Percentiles rank a stretch among this genome's conserved stretches.
Evolutionary conservation across 352 stramenopile genomes (phyloP).

Genomic region (Globisporangium cederbergense): DNA sequence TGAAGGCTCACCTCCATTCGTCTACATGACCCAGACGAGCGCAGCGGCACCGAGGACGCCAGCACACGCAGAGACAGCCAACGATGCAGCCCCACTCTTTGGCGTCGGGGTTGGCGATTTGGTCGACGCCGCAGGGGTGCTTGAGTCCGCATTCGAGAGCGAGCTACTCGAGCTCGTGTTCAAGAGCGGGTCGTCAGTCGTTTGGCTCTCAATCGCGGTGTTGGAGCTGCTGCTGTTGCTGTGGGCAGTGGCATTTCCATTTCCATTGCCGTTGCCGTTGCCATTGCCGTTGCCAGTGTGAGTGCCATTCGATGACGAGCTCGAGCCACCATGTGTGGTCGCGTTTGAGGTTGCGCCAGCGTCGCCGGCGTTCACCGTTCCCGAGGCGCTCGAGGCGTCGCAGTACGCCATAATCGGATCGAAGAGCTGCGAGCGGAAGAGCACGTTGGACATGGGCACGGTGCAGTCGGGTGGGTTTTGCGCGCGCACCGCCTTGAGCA

Average conservation of each 20-base stretch:
- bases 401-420: slow-evolving; percentile 5
- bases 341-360: neutral
- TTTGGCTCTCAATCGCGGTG: neutral
- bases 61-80: neutral
- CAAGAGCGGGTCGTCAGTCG: neutral
- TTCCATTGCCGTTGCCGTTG: too few species aligned
- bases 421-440: slow-evolving; percentile 13
- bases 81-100: neutral
- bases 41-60: neutral
- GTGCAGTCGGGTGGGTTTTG: slow-evolving; percentile 15
- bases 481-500: slow-evolving; percentile 13
- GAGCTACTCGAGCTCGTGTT: neutral
- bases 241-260: too few species aligned
- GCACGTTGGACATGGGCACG: slow-evolving; percentile 3
- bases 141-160: neutral
- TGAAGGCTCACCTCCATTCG: neutral
- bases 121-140: neutral
- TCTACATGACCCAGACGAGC: slow-evolving; percentile 2
- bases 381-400: neutral
- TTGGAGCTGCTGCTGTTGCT: neutral
- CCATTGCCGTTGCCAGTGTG: neutral
- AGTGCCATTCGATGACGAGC: neutral
- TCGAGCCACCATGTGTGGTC: neutral
- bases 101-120: neutral
- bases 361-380: neutral